Base-by-base conservation (phyloP, 805 yeast species). In the Lipomyces mesembrius region DNA sequence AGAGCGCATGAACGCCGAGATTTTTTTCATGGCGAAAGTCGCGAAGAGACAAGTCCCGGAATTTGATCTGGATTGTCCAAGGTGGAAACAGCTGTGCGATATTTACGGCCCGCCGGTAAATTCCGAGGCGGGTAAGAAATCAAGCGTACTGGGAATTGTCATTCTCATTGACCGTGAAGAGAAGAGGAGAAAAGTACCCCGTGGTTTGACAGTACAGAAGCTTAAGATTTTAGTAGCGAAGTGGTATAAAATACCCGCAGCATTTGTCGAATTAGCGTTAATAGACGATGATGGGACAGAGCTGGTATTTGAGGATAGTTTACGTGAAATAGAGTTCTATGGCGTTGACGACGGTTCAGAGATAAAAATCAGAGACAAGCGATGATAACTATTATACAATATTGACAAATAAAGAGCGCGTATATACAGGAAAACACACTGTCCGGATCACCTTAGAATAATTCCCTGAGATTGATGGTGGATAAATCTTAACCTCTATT, bases 1-100 rank as follows among this genome's bases (percentile, higher is more conserved):
- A 1, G 89, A 87, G 59, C 80, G 92, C 20, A 70, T 66, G 5
- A 89, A 88, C 70, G 88, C 90, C 0, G 97, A 92, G 75, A 74
- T 90, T 3, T 91, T 84, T 74, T 87, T 89, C 67, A 78, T 89
- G 35, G 81, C 87, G 4, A 81, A 81, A 67, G 84, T 89, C 0
- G 74, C 72, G n/a, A 66, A 73, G 22, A 73, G 74, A 6, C 58
- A 63, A 12, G 69, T 74, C 9, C 22, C 22, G 51, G 27, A 56
- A 1, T 72, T 71, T 57, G 74, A 76, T 60, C 46, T 57, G 43
- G 32, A 58, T 63, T 32, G 67, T 64, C 46, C 43, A 22, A 74
- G 84, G 35, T 88, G 89, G 89, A 55, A 60, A 2, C 46, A 75
- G 32, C 79, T 86, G n/a, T 73, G 78, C 9, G 53, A 66, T 6